Evolutionary conservation across 208 protist genomes (phyloP).

Genomic region (Wallacemonas sp.): DNA sequence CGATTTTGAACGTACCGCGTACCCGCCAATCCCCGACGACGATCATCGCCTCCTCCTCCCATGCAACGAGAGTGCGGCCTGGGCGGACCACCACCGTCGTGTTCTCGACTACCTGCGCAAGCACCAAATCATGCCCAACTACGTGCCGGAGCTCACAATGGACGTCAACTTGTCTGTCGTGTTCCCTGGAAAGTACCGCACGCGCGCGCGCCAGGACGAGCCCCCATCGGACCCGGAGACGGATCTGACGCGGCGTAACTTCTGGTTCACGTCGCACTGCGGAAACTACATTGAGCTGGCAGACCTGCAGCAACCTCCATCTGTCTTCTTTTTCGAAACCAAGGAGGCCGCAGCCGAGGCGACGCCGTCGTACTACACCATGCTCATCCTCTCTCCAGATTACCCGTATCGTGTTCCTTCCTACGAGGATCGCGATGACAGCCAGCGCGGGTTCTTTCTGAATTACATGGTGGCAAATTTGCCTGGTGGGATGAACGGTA

Average conservation of each 20-base stretch:
- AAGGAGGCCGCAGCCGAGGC: conserved; percentile 9
- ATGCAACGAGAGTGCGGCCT: conserved; percentile 28
- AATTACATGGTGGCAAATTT: conserved; percentile 90
- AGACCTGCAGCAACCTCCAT: conserved; percentile 82
- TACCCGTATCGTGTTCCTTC: conserved; percentile 80
- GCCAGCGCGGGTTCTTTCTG: conserved; percentile 75
- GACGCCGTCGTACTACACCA: conserved; percentile 51
- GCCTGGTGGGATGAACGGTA: conserved; percentile 16
- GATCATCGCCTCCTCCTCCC: conserved; percentile 82
- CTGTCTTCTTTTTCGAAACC: conserved; percentile 71
- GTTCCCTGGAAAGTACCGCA: conserved; percentile 67
- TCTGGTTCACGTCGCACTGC: conserved; percentile 91
- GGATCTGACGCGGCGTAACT: conserved; percentile 64
- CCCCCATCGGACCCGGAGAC: conserved; percentile 56
- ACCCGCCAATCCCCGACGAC: conserved; percentile 55
- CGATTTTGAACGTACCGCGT: conserved; percentile 83
- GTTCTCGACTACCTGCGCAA: conserved; percentile 76
- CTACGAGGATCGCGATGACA: conserved; percentile 33
- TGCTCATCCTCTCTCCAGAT: conserved; percentile 88
- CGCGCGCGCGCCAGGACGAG: conserved; percentile 50
- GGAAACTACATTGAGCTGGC: conserved; percentile 91
- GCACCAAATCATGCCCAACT: conserved; percentile 78
- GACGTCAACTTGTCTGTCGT: conserved; percentile 89
- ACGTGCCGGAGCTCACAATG: conserved; percentile 58
- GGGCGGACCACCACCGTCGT: conserved; percentile 55